Percentiles rank a stretch among this genome's conserved stretches.
Conservation (phyloP, 2,329 filamentous ascomycete genomes). For the Cryphonectria parasitica region DNA sequence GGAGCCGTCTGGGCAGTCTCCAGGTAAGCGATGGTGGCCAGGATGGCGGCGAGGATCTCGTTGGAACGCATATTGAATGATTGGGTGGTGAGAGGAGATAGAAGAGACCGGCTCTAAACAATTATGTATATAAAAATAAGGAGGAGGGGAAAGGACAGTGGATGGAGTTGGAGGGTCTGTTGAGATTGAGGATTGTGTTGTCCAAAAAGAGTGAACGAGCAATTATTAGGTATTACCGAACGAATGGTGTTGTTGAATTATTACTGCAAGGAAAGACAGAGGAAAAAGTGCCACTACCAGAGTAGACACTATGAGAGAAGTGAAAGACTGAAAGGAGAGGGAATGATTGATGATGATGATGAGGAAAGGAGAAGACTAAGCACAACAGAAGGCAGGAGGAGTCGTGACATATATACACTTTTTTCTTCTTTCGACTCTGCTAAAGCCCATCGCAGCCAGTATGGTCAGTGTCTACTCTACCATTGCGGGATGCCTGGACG, state of each 20-base stretch:
- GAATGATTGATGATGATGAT: constrained; percentile 15
- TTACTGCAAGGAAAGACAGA: background rate
- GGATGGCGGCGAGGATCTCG: constrained; percentile 10
- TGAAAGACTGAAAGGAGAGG: constrained; percentile 12
- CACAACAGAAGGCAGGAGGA: background rate
- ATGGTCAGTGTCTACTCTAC: background rate
- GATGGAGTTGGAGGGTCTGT: constrained; percentile 1
- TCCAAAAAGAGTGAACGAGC: background rate
- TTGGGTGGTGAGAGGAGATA: background rate
- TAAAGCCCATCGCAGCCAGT: background rate
- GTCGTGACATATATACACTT: constrained; percentile 6
- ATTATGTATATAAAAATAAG: background rate
- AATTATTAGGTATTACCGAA: constrained; percentile 16
- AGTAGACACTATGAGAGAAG: constrained; percentile 19
- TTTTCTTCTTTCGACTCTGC: background rate
- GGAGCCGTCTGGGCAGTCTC: constrained; percentile 10
- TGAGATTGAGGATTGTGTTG: background rate
- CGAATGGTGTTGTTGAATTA: constrained; percentile 13
- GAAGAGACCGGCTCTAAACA: constrained; percentile 11
- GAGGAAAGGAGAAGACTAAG: constrained; percentile 4
- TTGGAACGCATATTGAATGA: constrained; percentile 12
- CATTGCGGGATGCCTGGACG: background rate
- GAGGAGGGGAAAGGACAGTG: background rate
- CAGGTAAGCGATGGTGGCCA: constrained; percentile 17
- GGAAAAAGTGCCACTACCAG: constrained; percentile 14